Percentiles rank a stretch among this genome's conserved stretches.
Conservation (phyloP, 441 rosid genomes). For the Pelargonium fulgidum region DNA sequence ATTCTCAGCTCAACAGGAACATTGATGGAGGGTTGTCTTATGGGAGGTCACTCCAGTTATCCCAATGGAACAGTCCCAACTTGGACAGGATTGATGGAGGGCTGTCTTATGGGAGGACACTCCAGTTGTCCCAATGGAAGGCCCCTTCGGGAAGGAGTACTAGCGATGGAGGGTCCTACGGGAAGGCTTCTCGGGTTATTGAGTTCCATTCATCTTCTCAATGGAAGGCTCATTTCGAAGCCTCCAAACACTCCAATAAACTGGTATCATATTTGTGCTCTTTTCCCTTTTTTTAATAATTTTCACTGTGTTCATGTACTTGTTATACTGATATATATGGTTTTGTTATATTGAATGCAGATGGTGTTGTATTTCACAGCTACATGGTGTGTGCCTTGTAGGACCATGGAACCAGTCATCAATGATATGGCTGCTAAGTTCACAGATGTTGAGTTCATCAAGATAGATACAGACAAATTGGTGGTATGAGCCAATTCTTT, state of each 20-base stretch:
- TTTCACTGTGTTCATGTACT: background rate
- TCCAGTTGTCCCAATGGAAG: no score
- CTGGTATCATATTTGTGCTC: background rate
- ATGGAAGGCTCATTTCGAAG: background rate
- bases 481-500: background rate
- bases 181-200: background rate
- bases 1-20: background rate
- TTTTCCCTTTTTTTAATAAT: background rate
- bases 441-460: slow-evolving; percentile 14
- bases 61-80: background rate
- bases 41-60: background rate
- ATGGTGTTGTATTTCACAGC: slow-evolving; percentile 25
- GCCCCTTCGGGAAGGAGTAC: no score
- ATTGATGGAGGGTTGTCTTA: background rate
- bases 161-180: background rate
- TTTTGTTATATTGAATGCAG: background rate
- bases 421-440: slow-evolving; percentile 9
- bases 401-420: slow-evolving; percentile 13
- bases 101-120: no score
- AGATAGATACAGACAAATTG: background rate
- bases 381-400: slow-evolving; percentile 21
- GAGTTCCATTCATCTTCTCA: background rate
- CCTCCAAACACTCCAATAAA: background rate
- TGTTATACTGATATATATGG: background rate
- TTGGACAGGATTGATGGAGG: background rate